These are phyloP conservation scores for Candida ortonii DNA, from an alignment of 805 yeast genomes.

Conservation along the genomic window DNA sequence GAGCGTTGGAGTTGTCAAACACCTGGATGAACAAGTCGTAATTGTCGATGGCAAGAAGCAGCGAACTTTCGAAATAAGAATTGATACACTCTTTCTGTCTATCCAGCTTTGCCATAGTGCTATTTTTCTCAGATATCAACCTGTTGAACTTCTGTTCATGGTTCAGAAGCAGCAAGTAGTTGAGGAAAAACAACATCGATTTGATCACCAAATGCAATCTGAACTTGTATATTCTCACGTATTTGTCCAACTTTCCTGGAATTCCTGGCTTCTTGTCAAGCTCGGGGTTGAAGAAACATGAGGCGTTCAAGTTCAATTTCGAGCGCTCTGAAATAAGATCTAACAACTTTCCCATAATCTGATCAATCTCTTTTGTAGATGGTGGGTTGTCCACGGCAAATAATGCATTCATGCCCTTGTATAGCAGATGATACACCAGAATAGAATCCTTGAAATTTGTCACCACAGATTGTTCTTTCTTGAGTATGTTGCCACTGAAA, in stretches of 20 bases:
- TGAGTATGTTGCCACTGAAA: slow-evolving; percentile 30
- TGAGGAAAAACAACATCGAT: slow-evolving; percentile 48
- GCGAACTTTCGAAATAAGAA: slow-evolving; percentile 35
- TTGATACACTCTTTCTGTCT: slow-evolving; percentile 32
- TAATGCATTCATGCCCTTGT: slow-evolving; percentile 38
- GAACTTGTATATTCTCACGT: slow-evolving; percentile 30
- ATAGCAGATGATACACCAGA: slow-evolving; percentile 42
- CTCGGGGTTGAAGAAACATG: slow-evolving; percentile 21
- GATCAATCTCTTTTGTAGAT: slow-evolving; percentile 31
- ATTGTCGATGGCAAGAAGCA: slow-evolving; percentile 37
- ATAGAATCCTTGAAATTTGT: slow-evolving; percentile 46
- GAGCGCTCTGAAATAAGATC: slow-evolving; percentile 32
- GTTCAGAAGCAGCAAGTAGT: slow-evolving; percentile 42
- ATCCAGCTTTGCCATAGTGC: slow-evolving; percentile 30
- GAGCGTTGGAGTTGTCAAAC: slow-evolving; percentile 27
- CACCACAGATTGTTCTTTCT: slow-evolving; percentile 45
- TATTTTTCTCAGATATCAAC: slow-evolving; percentile 29
- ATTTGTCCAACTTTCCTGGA: slow-evolving; percentile 20
- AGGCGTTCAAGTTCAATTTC: slow-evolving; percentile 25
- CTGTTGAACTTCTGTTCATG: slow-evolving; percentile 37
- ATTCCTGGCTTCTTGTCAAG: slow-evolving; percentile 11
- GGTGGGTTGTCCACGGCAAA: slow-evolving; percentile 36
- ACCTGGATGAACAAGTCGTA: slow-evolving; percentile 35
- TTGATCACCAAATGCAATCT: slow-evolving; percentile 37
- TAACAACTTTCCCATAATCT: slow-evolving; percentile 27